A percentile compares a stretch with the other conserved stretches of the same genome.
phyloP scores from a whole-genome alignment of 1,284 basidiomycete species.

The Ceratobasidium sp. region DNA sequence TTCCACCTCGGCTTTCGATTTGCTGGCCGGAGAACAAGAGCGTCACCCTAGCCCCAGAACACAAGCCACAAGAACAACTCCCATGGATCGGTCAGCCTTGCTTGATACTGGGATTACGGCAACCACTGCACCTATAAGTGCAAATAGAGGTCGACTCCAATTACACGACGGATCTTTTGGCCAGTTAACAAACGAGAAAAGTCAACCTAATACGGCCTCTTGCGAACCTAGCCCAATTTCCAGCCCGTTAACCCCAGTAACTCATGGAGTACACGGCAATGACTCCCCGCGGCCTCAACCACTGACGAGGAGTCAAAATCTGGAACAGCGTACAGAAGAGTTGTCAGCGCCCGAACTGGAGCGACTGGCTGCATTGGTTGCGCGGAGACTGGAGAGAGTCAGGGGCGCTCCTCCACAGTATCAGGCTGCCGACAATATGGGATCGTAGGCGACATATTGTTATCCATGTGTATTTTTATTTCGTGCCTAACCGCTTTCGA shows the following conservation, averaged over 20 bases:
- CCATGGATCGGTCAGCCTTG: too few relatives aligned
- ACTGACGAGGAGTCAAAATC: not conserved
- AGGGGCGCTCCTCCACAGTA: constrained; percentile 35
- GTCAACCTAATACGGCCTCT: not conserved
- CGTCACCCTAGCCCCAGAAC: not conserved
- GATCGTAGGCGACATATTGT: not conserved
- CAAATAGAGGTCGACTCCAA: not conserved
- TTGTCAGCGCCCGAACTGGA: constrained; percentile 36
- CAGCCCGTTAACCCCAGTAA: not conserved
- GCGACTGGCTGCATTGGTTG: constrained; percentile 22
- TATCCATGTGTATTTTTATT: not conserved
- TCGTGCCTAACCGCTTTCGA: not conserved
- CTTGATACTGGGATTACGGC: not conserved
- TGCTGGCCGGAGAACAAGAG: constrained; percentile 1
- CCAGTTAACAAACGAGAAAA: constrained; percentile 2
- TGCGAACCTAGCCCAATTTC: not conserved
- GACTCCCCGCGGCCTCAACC: not conserved
- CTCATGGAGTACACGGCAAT: not conserved
- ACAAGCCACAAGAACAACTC: not conserved
- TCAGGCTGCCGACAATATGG: constrained; percentile 15
- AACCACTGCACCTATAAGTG: not conserved
- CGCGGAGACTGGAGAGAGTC: constrained; percentile 23
- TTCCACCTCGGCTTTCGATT: constrained; percentile 21
- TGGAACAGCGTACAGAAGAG: constrained; percentile 37
- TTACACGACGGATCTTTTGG: constrained; percentile 8